These are phyloP conservation scores for Populus simonii DNA, from an alignment of 345 rosid species.

Conservation along the genomic window DNA sequence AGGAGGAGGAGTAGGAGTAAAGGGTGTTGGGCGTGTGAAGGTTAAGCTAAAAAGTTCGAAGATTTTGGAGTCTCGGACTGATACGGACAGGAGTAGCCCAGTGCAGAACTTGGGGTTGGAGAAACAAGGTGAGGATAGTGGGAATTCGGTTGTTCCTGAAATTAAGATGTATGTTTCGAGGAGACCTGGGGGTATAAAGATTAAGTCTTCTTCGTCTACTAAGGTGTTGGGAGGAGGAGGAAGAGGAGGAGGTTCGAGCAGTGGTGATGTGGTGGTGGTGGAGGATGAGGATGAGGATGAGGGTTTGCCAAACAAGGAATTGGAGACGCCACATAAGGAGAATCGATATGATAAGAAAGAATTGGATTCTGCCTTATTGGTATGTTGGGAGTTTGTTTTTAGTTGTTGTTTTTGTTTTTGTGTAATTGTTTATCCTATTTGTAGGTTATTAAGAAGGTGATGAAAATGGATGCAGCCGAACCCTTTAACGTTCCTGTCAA, in stretches of 20 bases:
- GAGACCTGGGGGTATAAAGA: constrained; percentile 79
- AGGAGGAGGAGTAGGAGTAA: constrained; percentile 25
- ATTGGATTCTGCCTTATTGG: constrained; percentile 61
- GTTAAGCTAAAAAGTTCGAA: constrained; percentile 75
- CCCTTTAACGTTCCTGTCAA: constrained; percentile 89
- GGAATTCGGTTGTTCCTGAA: constrained; percentile 54
- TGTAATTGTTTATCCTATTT: not conserved
- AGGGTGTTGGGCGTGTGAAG: constrained; percentile 61
- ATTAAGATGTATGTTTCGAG: constrained; percentile 39
- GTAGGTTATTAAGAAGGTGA: constrained; percentile 84
- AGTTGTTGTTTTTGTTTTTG: not conserved
- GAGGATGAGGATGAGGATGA: constrained; percentile 22
- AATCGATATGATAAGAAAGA: constrained; percentile 58
- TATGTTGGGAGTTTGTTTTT: constrained; percentile 28
- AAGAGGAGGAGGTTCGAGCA: constrained; percentile 38
- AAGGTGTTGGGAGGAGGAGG: constrained; percentile 37
- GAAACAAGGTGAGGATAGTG: constrained; percentile 40
- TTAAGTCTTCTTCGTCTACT: constrained; percentile 39
- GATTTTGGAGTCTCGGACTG: constrained; percentile 54
- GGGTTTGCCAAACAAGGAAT: constrained; percentile 37
- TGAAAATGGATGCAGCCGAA: constrained; percentile 99
- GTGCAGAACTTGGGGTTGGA: constrained; percentile 39
- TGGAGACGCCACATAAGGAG: constrained; percentile 32
- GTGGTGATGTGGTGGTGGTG: constrained; percentile 16
- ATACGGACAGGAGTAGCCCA: constrained; percentile 55